Evolutionary conservation across 1,284 basidiomycete species (phyloP), one percentile per base, ranked within the genome.

Genomic region (Ceratobasidium papillatum): DNA sequence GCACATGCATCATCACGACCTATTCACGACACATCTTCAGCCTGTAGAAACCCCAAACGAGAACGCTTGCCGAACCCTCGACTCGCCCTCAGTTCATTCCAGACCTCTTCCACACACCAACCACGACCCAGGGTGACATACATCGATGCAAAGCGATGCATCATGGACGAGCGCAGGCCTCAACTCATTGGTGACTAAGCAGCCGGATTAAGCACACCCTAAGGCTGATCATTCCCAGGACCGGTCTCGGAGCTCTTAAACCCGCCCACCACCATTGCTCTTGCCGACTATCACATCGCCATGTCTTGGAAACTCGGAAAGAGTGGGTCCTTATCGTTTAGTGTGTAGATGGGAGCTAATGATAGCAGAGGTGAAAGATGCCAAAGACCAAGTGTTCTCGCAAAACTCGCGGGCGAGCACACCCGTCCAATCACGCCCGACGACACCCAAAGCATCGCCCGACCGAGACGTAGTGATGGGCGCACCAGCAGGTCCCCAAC

Each of bases 361-460:
- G 36, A 45, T 25, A 45, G 52, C 69, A 73, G 69, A 73, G 58
- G 59, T 62, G 36, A 73, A 73, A 59, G 75, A 77, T 22, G 64
- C 71, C 41, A 73, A 74, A 66, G 64, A 68, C 69, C 54, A 58
- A 19, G 69, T 66, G 36, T 54, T 49, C 56, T 64, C 62, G 56
- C 34, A 52, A 62, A 52, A 68, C 32, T 73, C 49, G 27, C 59
- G 66, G 11, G 52, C 45, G 36, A 38, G 76, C 41, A 61, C 73
- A 25, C 72, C 58, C 27, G 49, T 74, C n/a, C 66, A 88, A 17
- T 91, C 90, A 12, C 86, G 91, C 43, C 88, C 90, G 25, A 87
- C 87, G 9, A 93, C 92, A 0, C 91, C 92, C 19, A 89, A 87
- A 79, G 43, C 54, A 12, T n/a, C 59, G 32, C 36, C 41, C 14